Percentiles rank a stretch among this genome's conserved stretches.
Conservation (phyloP, 768 basidiomycete species). For the Coprinopsis cinerea region DNA sequence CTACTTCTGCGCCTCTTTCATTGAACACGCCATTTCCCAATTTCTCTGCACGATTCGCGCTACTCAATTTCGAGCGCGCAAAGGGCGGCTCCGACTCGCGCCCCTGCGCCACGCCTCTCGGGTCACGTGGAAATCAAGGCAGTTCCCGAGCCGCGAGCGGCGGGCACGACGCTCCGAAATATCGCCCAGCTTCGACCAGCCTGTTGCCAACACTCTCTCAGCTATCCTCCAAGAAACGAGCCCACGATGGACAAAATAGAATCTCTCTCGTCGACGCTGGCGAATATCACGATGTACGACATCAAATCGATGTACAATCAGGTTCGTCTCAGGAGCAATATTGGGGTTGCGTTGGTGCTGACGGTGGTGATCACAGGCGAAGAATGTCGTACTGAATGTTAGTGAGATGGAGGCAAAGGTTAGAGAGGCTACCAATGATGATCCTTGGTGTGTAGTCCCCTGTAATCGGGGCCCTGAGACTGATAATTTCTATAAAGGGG, state of each 20-base stretch:
- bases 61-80: too few species aligned
- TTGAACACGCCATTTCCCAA: too few species aligned
- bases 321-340: constrained; percentile 32
- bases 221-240: not conserved
- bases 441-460: constrained; percentile 74
- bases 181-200: too few species aligned
- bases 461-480: not conserved
- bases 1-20: too few species aligned
- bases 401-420: constrained; percentile 98
- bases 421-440: constrained; percentile 93
- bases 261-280: constrained; percentile 66
- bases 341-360: constrained; percentile 12
- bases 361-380: constrained; percentile 51
- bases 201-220: not conserved
- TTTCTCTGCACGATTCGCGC: too few species aligned
- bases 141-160: too few species aligned
- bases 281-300: constrained; percentile 86
- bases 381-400: constrained; percentile 93
- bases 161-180: too few species aligned
- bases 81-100: too few species aligned
- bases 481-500: constrained; percentile 54
- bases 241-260: constrained; percentile 71
- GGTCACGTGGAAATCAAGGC: too few species aligned
- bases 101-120: too few species aligned
- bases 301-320: constrained; percentile 94